phyloP scores from a whole-genome alignment of 805 yeast genomes.

The Teunomyces lycoperdinae region DNA sequence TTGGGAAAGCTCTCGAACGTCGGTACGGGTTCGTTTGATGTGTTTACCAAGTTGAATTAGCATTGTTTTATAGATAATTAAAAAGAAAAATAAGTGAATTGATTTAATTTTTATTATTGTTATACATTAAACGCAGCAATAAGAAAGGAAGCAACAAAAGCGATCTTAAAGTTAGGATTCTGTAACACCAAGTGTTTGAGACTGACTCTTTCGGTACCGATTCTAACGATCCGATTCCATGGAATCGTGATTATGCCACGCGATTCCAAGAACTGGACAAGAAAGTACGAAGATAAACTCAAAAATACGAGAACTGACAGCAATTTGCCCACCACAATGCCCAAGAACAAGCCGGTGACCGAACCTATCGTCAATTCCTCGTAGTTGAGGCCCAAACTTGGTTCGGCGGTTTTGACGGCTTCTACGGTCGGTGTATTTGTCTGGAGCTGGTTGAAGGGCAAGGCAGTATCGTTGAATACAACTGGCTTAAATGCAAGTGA shows the following conservation, averaged over 20 bases:
- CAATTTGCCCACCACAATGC: conserved; percentile 60
- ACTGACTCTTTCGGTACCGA: conserved; percentile 40
- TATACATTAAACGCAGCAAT: conserved; percentile 56
- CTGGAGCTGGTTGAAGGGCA: conserved; percentile 1
- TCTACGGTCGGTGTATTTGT: neutral
- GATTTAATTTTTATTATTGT: neutral
- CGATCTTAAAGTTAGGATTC: conserved; percentile 59
- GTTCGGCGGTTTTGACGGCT: conserved; percentile 7
- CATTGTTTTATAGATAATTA: neutral
- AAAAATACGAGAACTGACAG: conserved; percentile 51
- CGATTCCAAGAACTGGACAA: conserved; percentile 53
- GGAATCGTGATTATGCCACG: conserved; percentile 51
- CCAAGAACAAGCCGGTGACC: conserved; percentile 56
- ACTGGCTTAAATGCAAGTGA: neutral
- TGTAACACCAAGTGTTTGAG: conserved; percentile 51
- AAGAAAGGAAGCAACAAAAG: conserved; percentile 52
- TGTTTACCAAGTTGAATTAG: conserved; percentile 50
- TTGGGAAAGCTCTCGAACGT: conserved; percentile 86
- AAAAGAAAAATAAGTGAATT: neutral
- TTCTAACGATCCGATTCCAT: conserved; percentile 33
- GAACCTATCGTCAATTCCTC: conserved; percentile 64
- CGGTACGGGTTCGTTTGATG: conserved; percentile 96
- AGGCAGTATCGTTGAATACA: conserved; percentile 10
- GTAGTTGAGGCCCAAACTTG: conserved; percentile 49
- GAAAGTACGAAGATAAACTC: conserved; percentile 40